A percentile compares a stretch with the other conserved stretches of the same genome.
phyloP scores from a whole-genome alignment of 2,329 filamentous ascomycete species.

The Verticillium isaacii region DNA sequence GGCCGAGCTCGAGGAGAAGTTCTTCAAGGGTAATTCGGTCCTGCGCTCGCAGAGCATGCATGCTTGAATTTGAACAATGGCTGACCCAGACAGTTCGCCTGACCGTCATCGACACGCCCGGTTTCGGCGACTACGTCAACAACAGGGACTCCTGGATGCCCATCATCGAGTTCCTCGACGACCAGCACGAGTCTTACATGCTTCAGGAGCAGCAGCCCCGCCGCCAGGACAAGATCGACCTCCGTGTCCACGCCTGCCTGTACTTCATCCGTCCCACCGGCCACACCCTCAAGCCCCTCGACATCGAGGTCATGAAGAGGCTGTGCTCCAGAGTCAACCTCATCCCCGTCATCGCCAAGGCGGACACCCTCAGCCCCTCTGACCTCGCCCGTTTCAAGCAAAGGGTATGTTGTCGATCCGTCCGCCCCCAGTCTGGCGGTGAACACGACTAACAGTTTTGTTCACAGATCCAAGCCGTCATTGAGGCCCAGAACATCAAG shows the following conservation, averaged over 20 bases:
- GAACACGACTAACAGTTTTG: conserved; percentile 1
- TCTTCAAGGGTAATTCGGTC: conserved; percentile 85
- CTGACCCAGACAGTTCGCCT: conserved; percentile 67
- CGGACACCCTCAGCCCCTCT: conserved; percentile 89
- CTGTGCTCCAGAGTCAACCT: conserved; percentile 96
- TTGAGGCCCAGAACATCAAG: conserved; percentile 98
- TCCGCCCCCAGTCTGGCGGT: background rate
- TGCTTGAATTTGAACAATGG: background rate
- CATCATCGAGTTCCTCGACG: conserved; percentile 99
- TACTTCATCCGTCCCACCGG: conserved; percentile 99
- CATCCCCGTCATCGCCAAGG: conserved; percentile 98
- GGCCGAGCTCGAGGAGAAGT: conserved; percentile 99
- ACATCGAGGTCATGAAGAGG: conserved; percentile 99
- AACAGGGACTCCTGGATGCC: conserved; percentile 99
- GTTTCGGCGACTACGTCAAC: conserved; percentile 99
- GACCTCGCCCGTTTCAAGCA: conserved; percentile 94
- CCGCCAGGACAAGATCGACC: conserved; percentile 97
- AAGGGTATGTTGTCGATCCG: conserved; percentile 52
- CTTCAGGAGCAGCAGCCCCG: conserved; percentile 99
- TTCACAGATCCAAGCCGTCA: conserved; percentile 79
- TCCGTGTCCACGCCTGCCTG: conserved; percentile 95
- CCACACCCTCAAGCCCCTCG: conserved; percentile 95
- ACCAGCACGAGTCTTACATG: conserved; percentile 99
- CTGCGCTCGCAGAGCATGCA: background rate
- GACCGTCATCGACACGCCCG: conserved; percentile 97